Evolutionary conservation across 2,329 filamentous ascomycete species (phyloP), one percentile per base, ranked within the genome.

Genomic region (Aspergillus oerlinghausenensis): DNA sequence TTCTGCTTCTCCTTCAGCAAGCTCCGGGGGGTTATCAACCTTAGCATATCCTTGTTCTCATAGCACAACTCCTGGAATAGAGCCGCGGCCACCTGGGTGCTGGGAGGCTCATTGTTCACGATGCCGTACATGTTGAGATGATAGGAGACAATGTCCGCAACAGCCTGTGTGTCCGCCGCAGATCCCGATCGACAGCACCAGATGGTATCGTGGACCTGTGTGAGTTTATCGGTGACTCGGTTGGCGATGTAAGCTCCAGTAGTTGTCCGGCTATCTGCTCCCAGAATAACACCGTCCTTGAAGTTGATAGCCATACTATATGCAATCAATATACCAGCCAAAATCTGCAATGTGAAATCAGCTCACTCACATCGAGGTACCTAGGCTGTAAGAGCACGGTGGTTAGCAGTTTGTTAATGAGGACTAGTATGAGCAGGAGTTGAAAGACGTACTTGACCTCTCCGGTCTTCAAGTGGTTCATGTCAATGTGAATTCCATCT

Each of bases 401-500:
- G 42, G 60, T 63, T 59, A 73, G 77, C 71, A 75, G 71, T 56
- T 57, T 54, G 38, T 53, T 49, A 51, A 35, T 21, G 25, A 4
- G 48, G 52, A 25, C 19, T 10, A 25, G n/a, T 9, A 29, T 23
- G 40, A 10, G 17, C 25, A 25, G 35, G 4, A 2, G n/a, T 48
- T 49, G 9, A 28, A 26, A 29, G 23, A 80, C 91, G 79, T 81
- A 97, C 92, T 99, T 99, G 75, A 99, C 93, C 81, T 99, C 94
- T 61, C 94, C 94, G 78, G 92, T 94, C 87, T 99, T 99, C 77
- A 99, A 81, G 72, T 94, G 88, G 71, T 97, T 90, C 94, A 99
- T 99, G 74, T 99, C 94, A 68, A 99, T 83, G 76, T 99, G 94
- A 75, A 99, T 97, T 75, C 94, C 94, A 92, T 99, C 94, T 97